Conservation (phyloP, 2,329 filamentous ascomycete species). For the Alternaria brassicae region DNA sequence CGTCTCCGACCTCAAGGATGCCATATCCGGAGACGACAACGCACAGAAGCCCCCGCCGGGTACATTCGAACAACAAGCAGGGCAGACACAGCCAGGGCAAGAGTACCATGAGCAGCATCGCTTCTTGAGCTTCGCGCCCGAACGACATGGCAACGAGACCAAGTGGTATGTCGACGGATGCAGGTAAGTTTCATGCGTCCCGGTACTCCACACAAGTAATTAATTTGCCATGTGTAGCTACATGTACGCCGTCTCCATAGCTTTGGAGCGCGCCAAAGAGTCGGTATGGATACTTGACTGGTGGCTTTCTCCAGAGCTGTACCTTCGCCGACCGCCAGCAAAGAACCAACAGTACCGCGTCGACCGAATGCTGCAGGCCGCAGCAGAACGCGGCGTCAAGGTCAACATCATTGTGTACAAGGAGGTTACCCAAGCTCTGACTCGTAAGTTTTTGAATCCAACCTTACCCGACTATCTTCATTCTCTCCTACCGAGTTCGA, state of each 20-base stretch:
- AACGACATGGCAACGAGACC: constrained; percentile 72
- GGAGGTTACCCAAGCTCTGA: constrained; percentile 78
- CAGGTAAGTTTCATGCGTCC: neutral
- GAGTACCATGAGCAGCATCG: constrained; percentile 57
- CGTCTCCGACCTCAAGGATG: constrained; percentile 60
- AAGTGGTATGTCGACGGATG: constrained; percentile 85
- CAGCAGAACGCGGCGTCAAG: constrained; percentile 82
- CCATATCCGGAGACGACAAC: constrained; percentile 56
- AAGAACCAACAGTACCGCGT: constrained; percentile 83
- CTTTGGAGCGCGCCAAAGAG: constrained; percentile 77
- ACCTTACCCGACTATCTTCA: constrained; percentile 53
- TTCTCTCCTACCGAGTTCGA: constrained; percentile 52
- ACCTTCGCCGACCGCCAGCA: constrained; percentile 81
- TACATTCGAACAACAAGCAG: constrained; percentile 27
- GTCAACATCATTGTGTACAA: constrained; percentile 92
- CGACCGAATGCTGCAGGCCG: constrained; percentile 81
- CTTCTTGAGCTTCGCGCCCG: constrained; percentile 72
- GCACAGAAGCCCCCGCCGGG: constrained; percentile 53
- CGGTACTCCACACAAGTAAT: neutral
- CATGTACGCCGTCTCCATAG: constrained; percentile 83
- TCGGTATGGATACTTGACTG: constrained; percentile 86
- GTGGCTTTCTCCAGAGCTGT: constrained; percentile 91
- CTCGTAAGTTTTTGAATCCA: constrained; percentile 66
- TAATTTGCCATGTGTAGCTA: constrained; percentile 55
- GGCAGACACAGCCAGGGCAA: constrained; percentile 40